phyloP scores from a whole-genome alignment of 352 stramenopile genomes.

The Globisporangium heterothallicum region DNA sequence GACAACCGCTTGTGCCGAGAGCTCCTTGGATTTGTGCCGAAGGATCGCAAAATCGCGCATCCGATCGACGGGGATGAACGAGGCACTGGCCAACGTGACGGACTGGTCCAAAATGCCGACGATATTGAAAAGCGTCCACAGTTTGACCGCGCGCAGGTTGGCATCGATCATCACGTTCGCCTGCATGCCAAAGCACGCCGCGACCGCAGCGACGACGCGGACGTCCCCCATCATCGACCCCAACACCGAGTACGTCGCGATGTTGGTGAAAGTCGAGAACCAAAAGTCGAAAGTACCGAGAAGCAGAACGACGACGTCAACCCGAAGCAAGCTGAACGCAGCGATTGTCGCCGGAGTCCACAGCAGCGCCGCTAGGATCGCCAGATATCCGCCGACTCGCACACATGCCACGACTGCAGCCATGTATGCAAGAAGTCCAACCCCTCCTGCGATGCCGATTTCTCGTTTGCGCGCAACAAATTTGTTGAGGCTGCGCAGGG shows the following conservation, averaged over 20 bases:
- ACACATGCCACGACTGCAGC: conserved; percentile 2
- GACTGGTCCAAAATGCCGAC: background rate
- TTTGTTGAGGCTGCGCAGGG: background rate
- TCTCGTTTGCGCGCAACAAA: conserved; percentile 5
- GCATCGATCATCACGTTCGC: conserved; percentile 17
- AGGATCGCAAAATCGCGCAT: conserved; percentile 12
- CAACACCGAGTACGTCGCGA: conserved; percentile 1
- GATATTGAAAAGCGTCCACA: background rate
- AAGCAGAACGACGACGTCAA: conserved; percentile 13
- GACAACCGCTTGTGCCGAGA: conserved; percentile 6
- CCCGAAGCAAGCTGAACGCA: conserved; percentile 8
- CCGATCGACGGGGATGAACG: conserved; percentile 6
- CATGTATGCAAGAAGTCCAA: conserved; percentile 6
- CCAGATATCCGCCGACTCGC: background rate
- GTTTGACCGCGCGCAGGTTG: conserved; percentile 1
- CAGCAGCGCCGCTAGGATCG: background rate
- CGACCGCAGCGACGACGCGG: conserved; percentile 2
- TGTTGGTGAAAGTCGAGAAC: conserved; percentile 15
- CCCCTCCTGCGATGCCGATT: conserved; percentile 1
- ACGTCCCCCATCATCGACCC: conserved; percentile 10
- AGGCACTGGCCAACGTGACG: background rate
- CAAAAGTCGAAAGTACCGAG: conserved; percentile 17
- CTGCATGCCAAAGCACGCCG: conserved; percentile 9
- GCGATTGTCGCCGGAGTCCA: conserved; percentile 3
- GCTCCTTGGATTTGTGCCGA: conserved; percentile 4